Evolutionary conservation across 2,329 filamentous ascomycete genomes (phyloP).

Genomic region (Geoglossum cookeanum): DNA sequence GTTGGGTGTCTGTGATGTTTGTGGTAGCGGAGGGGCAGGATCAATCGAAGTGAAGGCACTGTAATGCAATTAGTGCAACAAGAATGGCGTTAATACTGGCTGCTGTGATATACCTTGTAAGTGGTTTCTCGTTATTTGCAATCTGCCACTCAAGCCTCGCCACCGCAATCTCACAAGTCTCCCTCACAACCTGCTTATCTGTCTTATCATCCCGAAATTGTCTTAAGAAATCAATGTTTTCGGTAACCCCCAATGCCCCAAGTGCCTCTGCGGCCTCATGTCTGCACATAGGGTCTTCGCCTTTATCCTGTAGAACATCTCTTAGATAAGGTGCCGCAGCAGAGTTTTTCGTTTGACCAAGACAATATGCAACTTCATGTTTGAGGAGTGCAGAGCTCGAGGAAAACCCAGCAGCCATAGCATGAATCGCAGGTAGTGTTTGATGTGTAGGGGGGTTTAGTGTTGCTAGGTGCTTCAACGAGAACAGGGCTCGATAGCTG

Average conservation of each 20-base stretch:
- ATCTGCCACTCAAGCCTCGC: conserved; percentile 85
- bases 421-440: conserved; percentile 45
- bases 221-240: conserved; percentile 55
- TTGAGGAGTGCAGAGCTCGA: conserved; percentile 83
- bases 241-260: conserved; percentile 60
- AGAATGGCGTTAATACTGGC: not conserved
- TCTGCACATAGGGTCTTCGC: conserved; percentile 87
- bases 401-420: conserved; percentile 71
- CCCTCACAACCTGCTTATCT: conserved; percentile 65
- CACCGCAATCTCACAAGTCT: conserved; percentile 95
- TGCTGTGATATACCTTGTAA: conserved; percentile 47
- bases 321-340: conserved; percentile 56
- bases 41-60: conserved; percentile 95
- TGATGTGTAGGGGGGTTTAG: conserved; percentile 37
- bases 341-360: conserved; percentile 71
- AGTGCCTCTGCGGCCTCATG: conserved; percentile 94
- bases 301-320: conserved; percentile 51
- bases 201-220: conserved; percentile 53
- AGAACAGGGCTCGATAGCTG: conserved; percentile 93
- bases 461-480: conserved; percentile 79
- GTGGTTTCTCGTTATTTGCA: conserved; percentile 55
- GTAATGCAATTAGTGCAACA: conserved; percentile 1
- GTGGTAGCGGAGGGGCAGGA: conserved; percentile 72
- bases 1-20: conserved; percentile 38
- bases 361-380: conserved; percentile 92